Evolutionary conservation across 225 moss, liverwort and hornwort species (phyloP).

Genomic region (Ulota crispa): DNA sequence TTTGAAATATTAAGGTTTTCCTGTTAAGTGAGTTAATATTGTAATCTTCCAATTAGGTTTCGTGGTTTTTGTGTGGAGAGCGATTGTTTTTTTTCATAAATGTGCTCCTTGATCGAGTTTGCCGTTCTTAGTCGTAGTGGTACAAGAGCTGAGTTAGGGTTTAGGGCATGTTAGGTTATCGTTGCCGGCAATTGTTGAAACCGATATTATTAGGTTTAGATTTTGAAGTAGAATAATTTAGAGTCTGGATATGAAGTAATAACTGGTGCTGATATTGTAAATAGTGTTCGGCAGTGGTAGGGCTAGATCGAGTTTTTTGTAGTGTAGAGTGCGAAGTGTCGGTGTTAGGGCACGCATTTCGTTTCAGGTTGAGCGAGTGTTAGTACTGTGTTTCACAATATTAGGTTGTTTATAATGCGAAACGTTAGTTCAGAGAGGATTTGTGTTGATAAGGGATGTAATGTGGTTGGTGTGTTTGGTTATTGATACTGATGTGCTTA

Average conservation of each 20-base stretch:
- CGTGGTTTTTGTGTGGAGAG: background rate
- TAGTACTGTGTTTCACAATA: background rate
- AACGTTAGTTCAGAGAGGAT: background rate
- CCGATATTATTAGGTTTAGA: background rate
- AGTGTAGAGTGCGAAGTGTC: background rate
- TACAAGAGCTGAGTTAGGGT: conserved; percentile 6
- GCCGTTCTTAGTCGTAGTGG: background rate
- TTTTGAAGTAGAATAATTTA: background rate
- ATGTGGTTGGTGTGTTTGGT: background rate
- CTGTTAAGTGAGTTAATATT: background rate
- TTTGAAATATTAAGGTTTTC: background rate
- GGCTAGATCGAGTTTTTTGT: conserved; percentile 1
- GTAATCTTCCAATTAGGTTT: background rate
- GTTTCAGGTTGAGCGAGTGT: background rate
- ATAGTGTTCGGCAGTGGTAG: background rate
- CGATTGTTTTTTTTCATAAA: background rate
- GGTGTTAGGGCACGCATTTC: background rate
- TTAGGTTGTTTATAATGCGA: background rate
- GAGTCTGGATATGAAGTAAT: background rate
- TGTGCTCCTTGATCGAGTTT: background rate
- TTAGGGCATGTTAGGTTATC: conserved; percentile 8
- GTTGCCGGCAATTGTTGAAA: background rate
- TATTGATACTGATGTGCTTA: background rate
- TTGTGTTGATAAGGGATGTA: background rate
- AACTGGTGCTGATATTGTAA: background rate